Base-by-base conservation (phyloP, 1,139 yeast species). In the Torulaspora globosa region DNA sequence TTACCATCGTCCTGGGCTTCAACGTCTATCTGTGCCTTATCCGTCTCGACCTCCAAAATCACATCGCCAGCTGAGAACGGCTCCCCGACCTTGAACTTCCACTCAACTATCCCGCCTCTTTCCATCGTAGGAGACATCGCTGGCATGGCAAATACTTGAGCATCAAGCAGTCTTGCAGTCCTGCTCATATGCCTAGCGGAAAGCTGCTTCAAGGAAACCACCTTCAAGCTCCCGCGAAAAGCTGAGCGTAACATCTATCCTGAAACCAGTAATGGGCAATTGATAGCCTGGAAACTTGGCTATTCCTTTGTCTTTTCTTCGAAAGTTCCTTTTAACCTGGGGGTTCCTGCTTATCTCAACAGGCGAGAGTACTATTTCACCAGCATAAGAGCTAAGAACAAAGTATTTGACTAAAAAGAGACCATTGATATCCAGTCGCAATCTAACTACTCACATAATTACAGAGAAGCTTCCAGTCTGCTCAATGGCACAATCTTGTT, bases 91-190 rank as follows among this genome's bases (percentile, higher is more conserved):
- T 88, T 82, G 61, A 82, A 75, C 66, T 88, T 87, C 98, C 98
- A 92, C 46, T 80, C 75, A n/a, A 88, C 88, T 57, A 92, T 78
- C n/a, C 96, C 96, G 38, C 98, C 98, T 63, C 83, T 89, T 24
- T 92, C 88, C 98, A 92, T 92, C 16, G 98, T 92, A 33, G 98
- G 98, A 6, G 97, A 89, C 97, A 92, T 87, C 23, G 98, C 97
- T 3, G 98, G 98, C 97, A 92, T 92, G 46, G 74, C 80, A 68
- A 85, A 87, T 46, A 82, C 72, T 30, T 79, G 67, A 2, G 87
- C 90, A 19, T 54, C 65, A 41, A 52, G 56, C 39, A 45, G 29
- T 10, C 47, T 45, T 24, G 41, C 34, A 3, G 61, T 47, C 8
- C 56, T 46, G 35, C 60, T 63, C 40, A 66, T 43, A 18, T 53